Base-by-base conservation (phyloP, 2,329 filamentous ascomycete species). In the Cryphonectria radicalis region DNA sequence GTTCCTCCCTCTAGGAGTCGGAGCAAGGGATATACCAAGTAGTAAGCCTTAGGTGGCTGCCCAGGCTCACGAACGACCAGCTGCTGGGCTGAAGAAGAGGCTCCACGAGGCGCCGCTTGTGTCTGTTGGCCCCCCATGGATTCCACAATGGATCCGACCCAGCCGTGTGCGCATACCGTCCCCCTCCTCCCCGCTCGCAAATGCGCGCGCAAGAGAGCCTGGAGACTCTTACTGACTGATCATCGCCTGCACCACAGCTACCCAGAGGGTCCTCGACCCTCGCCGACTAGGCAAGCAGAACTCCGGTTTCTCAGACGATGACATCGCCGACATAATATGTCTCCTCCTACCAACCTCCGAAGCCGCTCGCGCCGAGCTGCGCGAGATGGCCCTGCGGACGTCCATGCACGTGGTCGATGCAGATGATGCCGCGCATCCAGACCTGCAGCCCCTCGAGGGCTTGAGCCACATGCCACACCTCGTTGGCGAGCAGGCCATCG, bases 311-410 rank as follows among this genome's bases (percentile, higher is more conserved):
- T 91, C 88, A 68, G 91, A 95, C 75, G 88, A 93, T 74, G 95
- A 97, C 79, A 88, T 96, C 66, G 89, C 93, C 73, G 95, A 98
- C 81, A 93, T 98, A 76, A 89, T 97, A 74, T 97, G 94, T 82
- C 90, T 98, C 70, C 87, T 98, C 40, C 91, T 97, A 76, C 95
- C 95, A 14, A 89, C 89, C 74, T 93, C 94, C 2, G 85, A 89
- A 55, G 87, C 88, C 32, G 93, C 95, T 28, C 90, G 91, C 74
- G 84, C 85, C 74, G 92, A 95, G 76, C 90, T 95, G n/a, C 79
- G 81, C 73, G 80, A 82, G 5, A 82, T 89, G 43, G 86, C 85
- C 70, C 73, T 77, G 63, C 82, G 86, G 71, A 81, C 82, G 73
- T 84, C 83, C 50, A 84, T 82, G 37, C 83, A 87, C 75, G 84